Percentiles rank a stretch among this genome's conserved stretches.
Conservation (phyloP, 1,284 basidiomycete genomes). For the Leccinum fallax region DNA sequence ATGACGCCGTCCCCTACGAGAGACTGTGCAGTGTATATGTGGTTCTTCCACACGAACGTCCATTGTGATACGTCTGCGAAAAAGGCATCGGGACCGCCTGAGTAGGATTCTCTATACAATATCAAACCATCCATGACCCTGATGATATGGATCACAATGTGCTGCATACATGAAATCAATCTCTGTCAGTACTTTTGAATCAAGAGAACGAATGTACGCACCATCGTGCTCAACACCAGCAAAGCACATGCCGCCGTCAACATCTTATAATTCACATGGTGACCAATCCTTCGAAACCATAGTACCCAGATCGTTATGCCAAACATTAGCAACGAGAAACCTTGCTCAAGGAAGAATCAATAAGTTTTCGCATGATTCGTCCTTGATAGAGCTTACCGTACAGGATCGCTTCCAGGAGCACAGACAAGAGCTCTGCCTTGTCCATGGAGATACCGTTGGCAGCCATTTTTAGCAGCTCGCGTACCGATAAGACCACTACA, state of each 20-base stretch:
- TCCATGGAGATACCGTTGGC: neutral
- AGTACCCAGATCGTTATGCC: conserved; percentile 20
- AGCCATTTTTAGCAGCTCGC: neutral
- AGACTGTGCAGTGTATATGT: conserved; percentile 37
- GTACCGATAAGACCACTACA: neutral
- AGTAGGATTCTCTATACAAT: neutral
- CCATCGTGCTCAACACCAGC: conserved; percentile 19
- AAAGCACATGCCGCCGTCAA: conserved; percentile 15
- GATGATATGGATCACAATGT: conserved; percentile 24
- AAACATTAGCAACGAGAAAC: conserved; percentile 27
- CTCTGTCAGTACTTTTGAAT: neutral
- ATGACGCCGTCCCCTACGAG: conserved; percentile 38
- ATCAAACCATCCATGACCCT: conserved; percentile 21
- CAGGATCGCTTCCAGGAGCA: neutral
- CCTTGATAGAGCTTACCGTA: neutral
- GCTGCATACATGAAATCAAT: conserved; percentile 14
- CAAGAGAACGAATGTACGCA: conserved; percentile 2
- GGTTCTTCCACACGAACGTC: conserved; percentile 34
- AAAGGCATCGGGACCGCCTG: conserved; percentile 19
- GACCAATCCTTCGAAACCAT: neutral
- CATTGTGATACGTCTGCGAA: conserved; percentile 23
- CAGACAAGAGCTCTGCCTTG: conserved; percentile 1
- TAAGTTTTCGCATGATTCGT: neutral
- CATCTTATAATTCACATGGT: conserved; percentile 13
- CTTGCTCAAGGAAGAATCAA: conserved; percentile 1